Base-by-base conservation (phyloP, 2,329 filamentous ascomycete genomes). In the Didymella exigua region DNA sequence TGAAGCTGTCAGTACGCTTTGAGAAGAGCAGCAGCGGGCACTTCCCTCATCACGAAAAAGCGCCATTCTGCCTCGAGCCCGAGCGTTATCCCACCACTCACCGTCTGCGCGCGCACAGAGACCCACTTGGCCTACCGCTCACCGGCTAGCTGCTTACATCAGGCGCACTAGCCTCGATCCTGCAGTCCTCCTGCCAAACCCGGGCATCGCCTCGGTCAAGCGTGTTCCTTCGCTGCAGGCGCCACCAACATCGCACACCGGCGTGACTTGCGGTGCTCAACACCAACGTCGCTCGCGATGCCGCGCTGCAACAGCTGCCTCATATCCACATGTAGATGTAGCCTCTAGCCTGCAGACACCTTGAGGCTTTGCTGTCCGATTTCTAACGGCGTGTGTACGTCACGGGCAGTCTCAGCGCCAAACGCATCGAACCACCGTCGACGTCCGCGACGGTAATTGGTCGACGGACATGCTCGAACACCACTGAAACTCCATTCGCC, bases 401-500 rank as follows among this genome's bases (percentile, higher is more conserved):
- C 36, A 41, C 53, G 46, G 55, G 54, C 61, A 59, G 61, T 62
- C 60, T 61, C 62, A 67, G 60, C 61, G 63, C 63, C 59, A 63
- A 63, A 62, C 54, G 36, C 36, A 60, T 70, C 65, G 66, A 60
- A 63, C 67, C 60, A 68, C 60, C 37, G 16, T 37, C 21, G 34
- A 41, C 47, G 46, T 49, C 30, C 54, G n/a, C 46, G 31, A 37
- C 45, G 54, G 58, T 74, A 68, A 73, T 74, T 73, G 60, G 72
- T 52, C 58, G 36, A 48, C 59, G 50, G 31, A 51, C 58, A 60
- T 58, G 53, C 65, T 72, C 66, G 58, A 63, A 74, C 70, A 63
- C 66, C 62, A 54, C 64, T 73, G 71, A 74, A 72, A 74, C 72
- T 61, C 57, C 50, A 19, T 56, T 61, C 63, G 71, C 70, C 58